Base-by-base conservation (phyloP, 306 rosid genomes). In the Sicyos edulis region DNA sequence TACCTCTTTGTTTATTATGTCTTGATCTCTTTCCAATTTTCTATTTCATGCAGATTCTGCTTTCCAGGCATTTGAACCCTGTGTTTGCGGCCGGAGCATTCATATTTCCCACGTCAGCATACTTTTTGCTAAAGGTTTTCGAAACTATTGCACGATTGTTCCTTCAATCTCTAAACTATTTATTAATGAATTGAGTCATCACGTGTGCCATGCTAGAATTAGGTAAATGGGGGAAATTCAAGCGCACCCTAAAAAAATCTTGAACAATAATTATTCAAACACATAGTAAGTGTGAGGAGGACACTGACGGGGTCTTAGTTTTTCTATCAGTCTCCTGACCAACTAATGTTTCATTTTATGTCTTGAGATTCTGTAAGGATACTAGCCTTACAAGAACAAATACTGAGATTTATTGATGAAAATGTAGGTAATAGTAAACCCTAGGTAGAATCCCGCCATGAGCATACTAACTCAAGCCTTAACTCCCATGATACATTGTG, bases 61-160 rank as follows among this genome's bases (percentile, higher is more conserved):
- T 93, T 66, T 81, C 88, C 26, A 77, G 88, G 80, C 75, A 80
- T 84, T 82, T 91, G 79, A 79, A 79, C 74, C 97, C 91, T 2
- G 72, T 80, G 71, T 85, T 89, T 82, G 96, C 97, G 40, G 84
- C 95, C 71, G 99, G 96, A 81, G 99, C 96, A 76, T 84, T 95
- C 70, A 21, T 89, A 53, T 71, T 95, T 80, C 99, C 99, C 21
- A 74, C 95, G 78, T 95, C 99, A 11, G 21, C 83, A 53, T 91
- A 95, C 96, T 87, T 95, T 80, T 44, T 86, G 56, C 78, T 88
- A 78, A 95, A 95, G 99, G 99, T 93, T 75, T 78, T 40, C 66
- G 0, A 6, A 42, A 62, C 54, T 81, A 75, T 42, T 29, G 24
- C 10, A 62, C 60, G 53, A 59, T 78, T 61, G 24, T 37, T 37